Conservation (phyloP, 352 stramenopile genomes). For the Phytophthora uliginosa region DNA sequence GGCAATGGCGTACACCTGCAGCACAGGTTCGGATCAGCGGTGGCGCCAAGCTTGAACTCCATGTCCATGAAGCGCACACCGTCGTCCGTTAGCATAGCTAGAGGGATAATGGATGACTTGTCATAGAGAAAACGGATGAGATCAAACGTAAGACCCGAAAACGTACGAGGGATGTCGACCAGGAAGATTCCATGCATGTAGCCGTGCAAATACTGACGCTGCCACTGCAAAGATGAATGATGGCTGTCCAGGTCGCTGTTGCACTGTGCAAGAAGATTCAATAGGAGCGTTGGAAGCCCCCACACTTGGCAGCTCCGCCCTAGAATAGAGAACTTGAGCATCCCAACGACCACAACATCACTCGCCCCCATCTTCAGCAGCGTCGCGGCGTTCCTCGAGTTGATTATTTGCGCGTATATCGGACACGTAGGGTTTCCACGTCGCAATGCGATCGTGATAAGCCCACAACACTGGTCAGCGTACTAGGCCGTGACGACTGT, state of each 20-base stretch:
- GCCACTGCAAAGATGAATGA: conserved; percentile 70
- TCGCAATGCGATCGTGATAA: conserved; percentile 83
- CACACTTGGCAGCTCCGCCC: conserved; percentile 73
- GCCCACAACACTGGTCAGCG: conserved; percentile 72
- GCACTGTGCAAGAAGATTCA: conserved; percentile 71
- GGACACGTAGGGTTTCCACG: conserved; percentile 74
- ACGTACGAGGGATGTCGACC: conserved; percentile 82
- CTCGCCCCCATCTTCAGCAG: conserved; percentile 82
- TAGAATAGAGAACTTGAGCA: conserved; percentile 82
- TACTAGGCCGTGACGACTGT: conserved; percentile 58
- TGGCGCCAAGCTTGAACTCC: conserved; percentile 83
- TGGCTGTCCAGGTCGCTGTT: conserved; percentile 64
- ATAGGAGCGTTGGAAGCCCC: conserved; percentile 73
- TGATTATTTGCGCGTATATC: conserved; percentile 86
- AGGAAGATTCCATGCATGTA: conserved; percentile 81
- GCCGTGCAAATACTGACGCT: conserved; percentile 75
- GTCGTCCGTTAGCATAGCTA: conserved; percentile 76
- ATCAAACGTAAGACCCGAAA: conserved; percentile 85
- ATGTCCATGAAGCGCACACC: conserved; percentile 78
- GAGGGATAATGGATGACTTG: conserved; percentile 67
- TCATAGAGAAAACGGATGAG: conserved; percentile 86
- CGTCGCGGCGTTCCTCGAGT: conserved; percentile 65
- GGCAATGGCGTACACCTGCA: conserved; percentile 83
- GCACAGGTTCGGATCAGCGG: conserved; percentile 79
- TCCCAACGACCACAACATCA: conserved; percentile 74